Conservation (phyloP, 768 basidiomycete species). For the Rhizopogon vesiculosus region DNA sequence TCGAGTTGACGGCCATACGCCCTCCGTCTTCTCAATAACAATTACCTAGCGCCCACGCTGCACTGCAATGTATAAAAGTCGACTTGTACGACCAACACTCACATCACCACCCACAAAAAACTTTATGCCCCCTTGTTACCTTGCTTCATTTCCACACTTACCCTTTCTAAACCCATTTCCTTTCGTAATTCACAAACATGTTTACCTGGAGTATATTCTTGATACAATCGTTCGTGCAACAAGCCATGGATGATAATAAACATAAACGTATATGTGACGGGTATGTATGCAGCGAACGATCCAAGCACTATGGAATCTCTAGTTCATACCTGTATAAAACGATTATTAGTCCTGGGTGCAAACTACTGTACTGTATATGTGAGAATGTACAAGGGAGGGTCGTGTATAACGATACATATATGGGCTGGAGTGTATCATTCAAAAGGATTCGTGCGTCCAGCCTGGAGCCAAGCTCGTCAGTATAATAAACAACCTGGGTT, state of each 20-base stretch:
- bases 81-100: neutral
- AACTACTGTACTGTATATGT: neutral
- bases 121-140: neutral
- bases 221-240: constrained; percentile 11
- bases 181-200: neutral
- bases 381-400: neutral
- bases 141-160: neutral
- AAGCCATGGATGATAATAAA: constrained; percentile 11
- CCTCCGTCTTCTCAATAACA: constrained; percentile 35
- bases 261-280: constrained; percentile 17
- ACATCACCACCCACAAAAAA: neutral
- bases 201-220: neutral
- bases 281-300: constrained; percentile 1
- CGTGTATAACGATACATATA: neutral
- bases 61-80: neutral
- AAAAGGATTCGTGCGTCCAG: constrained; percentile 68
- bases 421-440: constrained; percentile 23
- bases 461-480: constrained; percentile 34
- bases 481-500: neutral
- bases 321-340: constrained; percentile 5
- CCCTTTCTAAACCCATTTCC: neutral
- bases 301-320: constrained; percentile 7
- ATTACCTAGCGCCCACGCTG: constrained; percentile 7
- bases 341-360: neutral
- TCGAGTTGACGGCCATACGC: constrained; percentile 20